These are phyloP conservation scores for Penicillium tannophilum DNA, from an alignment of 495 filamentous ascomycete genomes.

Conservation along the genomic window DNA sequence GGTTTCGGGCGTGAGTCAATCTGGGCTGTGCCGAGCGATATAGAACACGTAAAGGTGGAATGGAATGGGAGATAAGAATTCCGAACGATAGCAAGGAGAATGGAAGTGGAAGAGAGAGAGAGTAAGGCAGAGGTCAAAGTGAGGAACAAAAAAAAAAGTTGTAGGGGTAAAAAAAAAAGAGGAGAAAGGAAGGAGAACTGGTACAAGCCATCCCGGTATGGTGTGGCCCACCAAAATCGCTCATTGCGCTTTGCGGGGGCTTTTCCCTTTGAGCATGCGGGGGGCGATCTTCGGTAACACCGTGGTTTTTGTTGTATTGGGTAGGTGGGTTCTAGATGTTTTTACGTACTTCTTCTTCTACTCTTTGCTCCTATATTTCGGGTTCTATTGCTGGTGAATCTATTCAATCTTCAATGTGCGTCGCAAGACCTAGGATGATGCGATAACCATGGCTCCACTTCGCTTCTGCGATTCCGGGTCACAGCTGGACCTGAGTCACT, in stretches of 20 bases:
- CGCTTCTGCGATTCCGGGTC: conserved; percentile 18
- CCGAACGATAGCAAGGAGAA: conserved; percentile 7
- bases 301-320: conserved; percentile 5
- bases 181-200: conserved; percentile 21
- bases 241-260: conserved; percentile 35
- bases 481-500: conserved; percentile 13
- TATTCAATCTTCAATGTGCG: not conserved
- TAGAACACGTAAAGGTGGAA: conserved; percentile 10
- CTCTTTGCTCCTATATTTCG: not conserved
- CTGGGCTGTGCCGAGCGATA: conserved; percentile 8
- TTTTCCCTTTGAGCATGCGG: conserved; percentile 39
- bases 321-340: conserved; percentile 3
- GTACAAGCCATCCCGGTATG: conserved; percentile 30
- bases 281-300: conserved; percentile 31
- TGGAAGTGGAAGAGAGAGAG: conserved; percentile 15
- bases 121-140: conserved; percentile 18
- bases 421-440: conserved; percentile 19
- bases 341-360: conserved; percentile 6
- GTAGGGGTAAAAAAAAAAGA: conserved; percentile 19
- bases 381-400: not conserved
- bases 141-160: conserved; percentile 21
- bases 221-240: conserved; percentile 35
- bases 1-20: conserved; percentile 13
- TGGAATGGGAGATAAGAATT: conserved; percentile 7
- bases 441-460: conserved; percentile 32